Evolutionary conservation across 306 rosid species (phyloP), one percentile per base, ranked within the genome.

Genomic region (Vachellia collinsii): DNA sequence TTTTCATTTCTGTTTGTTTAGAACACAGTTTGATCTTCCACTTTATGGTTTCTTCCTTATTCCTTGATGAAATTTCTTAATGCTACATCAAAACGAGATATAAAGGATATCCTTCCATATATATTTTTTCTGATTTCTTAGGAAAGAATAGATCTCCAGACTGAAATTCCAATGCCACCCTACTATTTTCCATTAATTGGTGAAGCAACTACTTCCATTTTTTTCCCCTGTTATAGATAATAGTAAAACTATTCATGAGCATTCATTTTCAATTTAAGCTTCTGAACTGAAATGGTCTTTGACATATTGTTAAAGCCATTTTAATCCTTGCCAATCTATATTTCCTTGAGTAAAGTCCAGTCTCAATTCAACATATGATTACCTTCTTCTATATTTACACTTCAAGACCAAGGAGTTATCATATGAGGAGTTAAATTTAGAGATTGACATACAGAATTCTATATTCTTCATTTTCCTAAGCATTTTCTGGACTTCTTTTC

Each of bases 391-490:
- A 5, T 14, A 64, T 36, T 16, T 37, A 64, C 43, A 6, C 13
- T 36, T 34, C 70, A 64, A 37, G 44, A 11, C 44, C 70, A 64
- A 6, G 39, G 39, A 23, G 41, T 62, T 62, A 29, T 34, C 68
- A 62, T 54, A 53, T 29, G 66, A 59, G 7, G 65, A 9, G 23
- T 1, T 23, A 53, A 53, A 19, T 19, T 6, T 19, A 20, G 63
- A n/a, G 25, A 56, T 22, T 38, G 48, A 19, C 72, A 38, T 58
- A n/a, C 65, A 19, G 61, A 72, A 23, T 80, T 53, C 74, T 14
- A 20, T 77, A 25, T 47, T 36, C 61, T 70, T 70, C 20, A 43
- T 41, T 75, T 82, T 23, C 34, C 65, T 19, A 34, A 48, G 78
- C 65, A 56, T 13, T 22, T 71, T 23, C 41, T 67, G 16, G 74